Evolutionary conservation across 73 alveolate genomes (phyloP).

Genomic region (Symbiodinium pilosum): DNA sequence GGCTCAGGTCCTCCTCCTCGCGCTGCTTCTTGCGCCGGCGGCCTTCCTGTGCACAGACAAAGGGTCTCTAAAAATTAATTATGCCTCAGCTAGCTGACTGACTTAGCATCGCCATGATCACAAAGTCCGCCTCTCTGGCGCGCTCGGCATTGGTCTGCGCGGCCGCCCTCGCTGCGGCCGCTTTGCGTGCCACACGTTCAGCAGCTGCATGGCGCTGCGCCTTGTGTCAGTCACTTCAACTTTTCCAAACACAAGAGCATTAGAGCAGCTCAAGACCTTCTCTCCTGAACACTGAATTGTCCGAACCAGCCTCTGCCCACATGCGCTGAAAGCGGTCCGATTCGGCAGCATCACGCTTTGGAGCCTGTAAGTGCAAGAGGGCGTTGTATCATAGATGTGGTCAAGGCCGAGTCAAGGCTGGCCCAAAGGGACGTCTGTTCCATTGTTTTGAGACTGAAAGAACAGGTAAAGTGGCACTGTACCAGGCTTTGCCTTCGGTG

Average conservation of each 20-base stretch:
- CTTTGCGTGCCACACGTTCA: conserved; percentile 41
- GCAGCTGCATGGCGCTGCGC: conserved; percentile 68
- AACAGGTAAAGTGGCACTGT: too few relatives aligned
- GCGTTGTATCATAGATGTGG: too few relatives aligned
- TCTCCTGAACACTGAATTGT: too few relatives aligned
- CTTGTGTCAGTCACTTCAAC: background rate
- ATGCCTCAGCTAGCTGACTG: background rate
- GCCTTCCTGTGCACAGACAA: conserved; percentile 25
- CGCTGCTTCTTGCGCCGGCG: conserved; percentile 56
- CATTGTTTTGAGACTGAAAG: too few relatives aligned
- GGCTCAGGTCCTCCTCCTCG: conserved; percentile 56
- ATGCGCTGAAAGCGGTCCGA: background rate
- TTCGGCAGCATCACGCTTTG: background rate
- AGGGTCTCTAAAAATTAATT: background rate
- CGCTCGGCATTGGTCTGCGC: conserved; percentile 40
- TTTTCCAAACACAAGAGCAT: too few relatives aligned
- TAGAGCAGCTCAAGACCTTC: too few relatives aligned
- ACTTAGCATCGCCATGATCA: background rate
- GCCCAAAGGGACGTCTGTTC: too few relatives aligned
- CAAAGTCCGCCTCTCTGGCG: conserved; percentile 54
- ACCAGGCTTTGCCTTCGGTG: background rate
- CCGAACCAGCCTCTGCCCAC: conserved; percentile 87
- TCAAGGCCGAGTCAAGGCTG: too few relatives aligned
- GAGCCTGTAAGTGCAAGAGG: background rate
- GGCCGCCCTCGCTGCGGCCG: conserved; percentile 47